phyloP scores from a whole-genome alignment of 1,284 basidiomycete species.

The Trichosporon sp. region DNA sequence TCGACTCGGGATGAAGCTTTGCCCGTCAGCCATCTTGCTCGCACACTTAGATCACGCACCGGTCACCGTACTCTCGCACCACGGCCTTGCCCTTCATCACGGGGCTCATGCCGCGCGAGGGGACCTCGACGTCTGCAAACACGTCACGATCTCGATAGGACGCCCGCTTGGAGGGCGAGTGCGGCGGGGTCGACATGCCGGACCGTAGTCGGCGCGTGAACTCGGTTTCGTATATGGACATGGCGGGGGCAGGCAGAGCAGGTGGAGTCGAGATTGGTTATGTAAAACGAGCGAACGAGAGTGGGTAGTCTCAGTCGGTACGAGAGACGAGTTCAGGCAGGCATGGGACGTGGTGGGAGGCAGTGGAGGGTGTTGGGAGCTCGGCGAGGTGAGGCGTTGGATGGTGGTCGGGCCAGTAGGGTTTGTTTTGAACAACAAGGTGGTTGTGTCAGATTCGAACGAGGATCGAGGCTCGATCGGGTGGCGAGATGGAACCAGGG shows the following conservation, averaged over 20 bases:
- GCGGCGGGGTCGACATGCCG: constrained; percentile 19
- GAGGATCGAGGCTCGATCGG: not conserved
- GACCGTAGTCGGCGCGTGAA: constrained; percentile 36
- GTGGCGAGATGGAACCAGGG: not conserved
- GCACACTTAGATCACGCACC: constrained; percentile 32
- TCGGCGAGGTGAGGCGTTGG: not conserved
- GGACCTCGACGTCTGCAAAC: constrained; percentile 30
- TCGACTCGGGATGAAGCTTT: constrained; percentile 55
- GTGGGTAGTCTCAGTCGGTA: not conserved
- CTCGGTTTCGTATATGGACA: constrained; percentile 37
- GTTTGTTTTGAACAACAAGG: constrained; percentile 1
- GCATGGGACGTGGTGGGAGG: not conserved
- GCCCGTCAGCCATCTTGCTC: not conserved
- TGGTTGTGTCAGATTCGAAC: not conserved
- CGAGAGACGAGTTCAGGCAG: not conserved
- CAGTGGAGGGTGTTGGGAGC: not conserved
- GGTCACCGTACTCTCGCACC: constrained; percentile 47
- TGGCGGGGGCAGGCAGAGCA: not conserved
- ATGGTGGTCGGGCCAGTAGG: not conserved
- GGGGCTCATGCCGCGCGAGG: constrained; percentile 26
- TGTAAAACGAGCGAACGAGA: not conserved
- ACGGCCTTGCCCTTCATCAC: constrained; percentile 32
- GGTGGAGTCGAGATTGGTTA: not conserved
- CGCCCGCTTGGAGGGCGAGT: constrained; percentile 8
- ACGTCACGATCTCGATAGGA: constrained; percentile 26